Conservation (phyloP, 2,329 filamentous ascomycete species). For the Sporothrix dimorphospora region DNA sequence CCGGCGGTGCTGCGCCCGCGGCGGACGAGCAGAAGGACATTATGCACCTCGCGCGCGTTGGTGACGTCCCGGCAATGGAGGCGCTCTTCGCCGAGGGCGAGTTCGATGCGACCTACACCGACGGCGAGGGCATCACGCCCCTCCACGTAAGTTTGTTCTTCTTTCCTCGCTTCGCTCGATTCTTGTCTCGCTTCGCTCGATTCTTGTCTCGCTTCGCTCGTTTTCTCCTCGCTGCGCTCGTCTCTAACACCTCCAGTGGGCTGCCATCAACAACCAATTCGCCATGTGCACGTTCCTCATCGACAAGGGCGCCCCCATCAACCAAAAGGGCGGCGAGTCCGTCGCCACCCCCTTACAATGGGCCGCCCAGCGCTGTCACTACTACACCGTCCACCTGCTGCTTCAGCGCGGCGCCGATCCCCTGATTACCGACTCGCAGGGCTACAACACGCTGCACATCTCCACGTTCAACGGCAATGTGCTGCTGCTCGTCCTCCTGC, state of each 20-base stretch:
- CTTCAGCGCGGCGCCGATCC: constrained; percentile 91
- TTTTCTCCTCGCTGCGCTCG: neutral
- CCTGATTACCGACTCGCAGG: constrained; percentile 87
- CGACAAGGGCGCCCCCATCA: constrained; percentile 82
- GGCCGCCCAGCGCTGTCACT: constrained; percentile 95
- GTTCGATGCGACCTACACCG: constrained; percentile 78
- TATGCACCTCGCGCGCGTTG: constrained; percentile 91
- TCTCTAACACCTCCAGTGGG: constrained; percentile 69
- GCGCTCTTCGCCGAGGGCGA: constrained; percentile 84
- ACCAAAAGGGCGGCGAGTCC: constrained; percentile 93
- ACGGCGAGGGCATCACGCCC: constrained; percentile 93
- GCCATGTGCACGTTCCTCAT: constrained; percentile 96
- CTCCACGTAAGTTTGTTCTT: constrained; percentile 67
- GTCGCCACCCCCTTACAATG: constrained; percentile 93
- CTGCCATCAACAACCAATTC: constrained; percentile 98
- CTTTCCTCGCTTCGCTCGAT: neutral
- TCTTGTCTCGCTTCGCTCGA: neutral
- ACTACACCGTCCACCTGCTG: constrained; percentile 92
- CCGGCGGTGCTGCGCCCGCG: neutral
- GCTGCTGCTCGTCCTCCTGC: constrained; percentile 80
- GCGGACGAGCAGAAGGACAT: constrained; percentile 67
- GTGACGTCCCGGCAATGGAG: constrained; percentile 84
- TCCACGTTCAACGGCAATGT: constrained; percentile 97
- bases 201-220: neutral
- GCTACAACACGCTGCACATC: constrained; percentile 96